Evolutionary conservation across 257 asterid genomes (phyloP).

Genomic region (Penstemon eatonii): DNA sequence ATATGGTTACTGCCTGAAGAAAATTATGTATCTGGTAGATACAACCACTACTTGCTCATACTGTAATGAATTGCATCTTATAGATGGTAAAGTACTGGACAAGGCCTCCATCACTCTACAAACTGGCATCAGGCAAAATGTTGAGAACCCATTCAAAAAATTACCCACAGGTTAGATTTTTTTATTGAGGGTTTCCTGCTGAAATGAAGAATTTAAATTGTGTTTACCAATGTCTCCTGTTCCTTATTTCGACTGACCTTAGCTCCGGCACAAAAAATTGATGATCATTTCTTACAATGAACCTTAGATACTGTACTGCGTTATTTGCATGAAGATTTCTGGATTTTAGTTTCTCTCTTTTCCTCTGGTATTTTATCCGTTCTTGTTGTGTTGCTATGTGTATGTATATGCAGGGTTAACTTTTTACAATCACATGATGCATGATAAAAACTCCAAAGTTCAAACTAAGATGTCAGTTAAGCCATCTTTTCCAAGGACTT

Average conservation of each 20-base stretch:
- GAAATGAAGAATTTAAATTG: neutral
- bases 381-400: slow-evolving; percentile 9
- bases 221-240: slow-evolving; percentile 1
- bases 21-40: neutral
- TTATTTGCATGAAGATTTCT: slow-evolving; percentile 18
- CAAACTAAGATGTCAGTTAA: slow-evolving; percentile 49
- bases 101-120: slow-evolving; percentile 36
- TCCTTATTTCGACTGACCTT: slow-evolving; percentile 14
- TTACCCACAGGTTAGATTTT: slow-evolving; percentile 56
- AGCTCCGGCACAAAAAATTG: neutral
- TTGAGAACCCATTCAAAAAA: slow-evolving; percentile 49
- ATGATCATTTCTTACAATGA: slow-evolving; percentile 8
- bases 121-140: slow-evolving; percentile 34
- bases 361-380: slow-evolving; percentile 1
- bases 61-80: slow-evolving; percentile 26
- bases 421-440: slow-evolving; percentile 48
- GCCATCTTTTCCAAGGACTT: slow-evolving; percentile 58
- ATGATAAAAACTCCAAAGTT: slow-evolving; percentile 38
- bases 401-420: slow-evolving; percentile 54
- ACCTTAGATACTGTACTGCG: neutral
- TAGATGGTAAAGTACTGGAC: slow-evolving; percentile 37
- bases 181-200: slow-evolving; percentile 19
- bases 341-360: neutral
- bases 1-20: slow-evolving; percentile 13
- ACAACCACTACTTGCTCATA: slow-evolving; percentile 18